These are phyloP conservation scores for Spergularia azorica DNA, from an alignment of 179 eudicot genomes.

Conservation along the genomic window DNA sequence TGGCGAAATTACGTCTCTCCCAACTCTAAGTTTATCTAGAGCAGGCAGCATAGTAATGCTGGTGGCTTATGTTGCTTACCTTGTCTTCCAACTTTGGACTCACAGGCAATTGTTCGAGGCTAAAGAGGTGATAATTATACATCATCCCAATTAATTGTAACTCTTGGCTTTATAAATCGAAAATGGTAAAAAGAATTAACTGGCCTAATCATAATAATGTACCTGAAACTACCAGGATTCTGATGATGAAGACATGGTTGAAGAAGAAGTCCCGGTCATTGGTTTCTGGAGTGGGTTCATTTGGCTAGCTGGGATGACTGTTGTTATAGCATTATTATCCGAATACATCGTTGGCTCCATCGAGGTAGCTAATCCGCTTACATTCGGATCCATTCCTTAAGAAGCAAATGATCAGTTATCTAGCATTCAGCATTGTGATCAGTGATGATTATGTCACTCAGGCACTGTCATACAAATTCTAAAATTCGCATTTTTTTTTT, in stretches of 20 bases:
- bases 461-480: neutral
- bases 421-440: too few relatives aligned
- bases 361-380: conserved; percentile 49
- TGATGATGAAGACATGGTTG: conserved; percentile 39
- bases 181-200: neutral
- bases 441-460: neutral
- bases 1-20: neutral
- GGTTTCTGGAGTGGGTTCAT: conserved; percentile 78
- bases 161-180: neutral
- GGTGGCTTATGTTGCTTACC: conserved; percentile 65
- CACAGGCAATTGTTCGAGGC: conserved; percentile 80
- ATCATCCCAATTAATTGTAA: neutral
- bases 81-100: conserved; percentile 85
- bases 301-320: conserved; percentile 81
- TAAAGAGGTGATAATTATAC: conserved; percentile 45
- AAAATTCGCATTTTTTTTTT: neutral
- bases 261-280: conserved; percentile 57
- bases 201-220: neutral
- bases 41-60: conserved; percentile 78
- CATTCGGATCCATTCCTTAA: too few relatives aligned
- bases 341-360: conserved; percentile 87
- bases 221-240: conserved; percentile 26
- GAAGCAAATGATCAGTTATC: too few relatives aligned
- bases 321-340: conserved; percentile 65
- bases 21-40: conserved; percentile 61